Percentiles rank a stretch among this genome's conserved stretches.
phyloP scores from a whole-genome alignment of 2,329 filamentous ascomycete species.

The Pseudocercospora cruenta region DNA sequence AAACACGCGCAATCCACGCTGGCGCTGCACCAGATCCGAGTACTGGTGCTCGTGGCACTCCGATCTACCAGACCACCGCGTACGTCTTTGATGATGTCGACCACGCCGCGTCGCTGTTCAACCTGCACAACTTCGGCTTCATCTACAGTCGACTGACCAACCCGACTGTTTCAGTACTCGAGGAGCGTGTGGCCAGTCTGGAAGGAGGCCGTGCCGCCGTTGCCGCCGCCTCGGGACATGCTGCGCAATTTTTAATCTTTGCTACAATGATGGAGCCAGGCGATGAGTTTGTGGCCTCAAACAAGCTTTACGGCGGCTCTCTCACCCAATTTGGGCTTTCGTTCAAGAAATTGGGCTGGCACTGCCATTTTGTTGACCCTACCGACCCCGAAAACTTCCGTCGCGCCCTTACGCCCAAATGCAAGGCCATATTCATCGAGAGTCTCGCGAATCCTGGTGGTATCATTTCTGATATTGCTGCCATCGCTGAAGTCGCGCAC shows the following conservation, averaged over 20 bases:
- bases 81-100: conserved; percentile 25
- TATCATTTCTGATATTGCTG: conserved; percentile 19
- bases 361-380: conserved; percentile 22
- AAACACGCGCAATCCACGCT: conserved; percentile 21
- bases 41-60: conserved; percentile 24
- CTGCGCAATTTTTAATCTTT: conserved; percentile 22
- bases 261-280: conserved; percentile 24
- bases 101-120: conserved; percentile 23
- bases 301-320: conserved; percentile 24
- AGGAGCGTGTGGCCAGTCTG: conserved; percentile 24
- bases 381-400: conserved; percentile 25
- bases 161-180: conserved; percentile 24
- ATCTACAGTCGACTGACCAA: conserved; percentile 23
- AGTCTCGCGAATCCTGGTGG: conserved; percentile 24
- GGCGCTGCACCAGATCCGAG: conserved; percentile 21
- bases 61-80: conserved; percentile 23
- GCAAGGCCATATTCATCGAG: conserved; percentile 24
- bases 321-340: conserved; percentile 24
- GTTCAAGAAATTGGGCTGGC: conserved; percentile 26
- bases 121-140: conserved; percentile 24
- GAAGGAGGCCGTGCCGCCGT: conserved; percentile 24
- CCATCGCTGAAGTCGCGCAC: conserved; percentile 23
- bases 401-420: conserved; percentile 22
- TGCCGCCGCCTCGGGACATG: conserved; percentile 23
- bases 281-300: conserved; percentile 23